Conservation (phyloP, 1,139 yeast species). For the Blastobotrys malaysiensis region DNA sequence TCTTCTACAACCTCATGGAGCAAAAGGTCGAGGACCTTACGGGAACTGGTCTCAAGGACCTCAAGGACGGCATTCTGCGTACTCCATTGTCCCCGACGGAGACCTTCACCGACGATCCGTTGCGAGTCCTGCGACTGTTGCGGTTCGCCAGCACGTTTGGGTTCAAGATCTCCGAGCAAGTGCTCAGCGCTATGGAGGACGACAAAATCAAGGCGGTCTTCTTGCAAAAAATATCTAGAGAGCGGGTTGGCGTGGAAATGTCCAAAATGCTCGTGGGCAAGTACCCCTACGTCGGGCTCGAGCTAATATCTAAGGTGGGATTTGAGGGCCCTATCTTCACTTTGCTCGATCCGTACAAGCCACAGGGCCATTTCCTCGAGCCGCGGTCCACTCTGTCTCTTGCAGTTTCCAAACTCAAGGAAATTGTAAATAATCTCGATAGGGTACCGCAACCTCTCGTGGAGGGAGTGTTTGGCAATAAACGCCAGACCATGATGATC, state of each 20-base stretch:
- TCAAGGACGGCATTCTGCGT: slow-evolving; percentile 62
- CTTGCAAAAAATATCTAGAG: slow-evolving; percentile 73
- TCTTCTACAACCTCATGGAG: slow-evolving; percentile 74
- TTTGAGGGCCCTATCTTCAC: slow-evolving; percentile 56
- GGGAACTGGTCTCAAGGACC: slow-evolving; percentile 63
- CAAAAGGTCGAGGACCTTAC: slow-evolving; percentile 79
- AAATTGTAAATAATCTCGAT: not conserved
- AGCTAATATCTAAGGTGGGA: slow-evolving; percentile 49
- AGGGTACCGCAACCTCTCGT: not conserved
- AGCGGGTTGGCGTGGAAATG: slow-evolving; percentile 83
- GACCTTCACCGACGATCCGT: slow-evolving; percentile 90
- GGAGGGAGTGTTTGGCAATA: not conserved
- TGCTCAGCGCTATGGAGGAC: slow-evolving; percentile 62
- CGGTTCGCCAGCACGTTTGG: slow-evolving; percentile 80
- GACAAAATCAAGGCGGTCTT: slow-evolving; percentile 55
- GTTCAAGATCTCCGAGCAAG: slow-evolving; percentile 56
- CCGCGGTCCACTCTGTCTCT: slow-evolving; percentile 7
- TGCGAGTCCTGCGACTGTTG: slow-evolving; percentile 75
- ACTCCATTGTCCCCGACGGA: slow-evolving; percentile 83
- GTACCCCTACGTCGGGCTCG: slow-evolving; percentile 61
- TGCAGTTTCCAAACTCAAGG: not conserved
- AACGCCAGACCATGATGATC: not conserved
- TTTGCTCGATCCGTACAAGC: slow-evolving; percentile 4
- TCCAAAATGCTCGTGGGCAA: slow-evolving; percentile 64
- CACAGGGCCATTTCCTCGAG: not conserved